phyloP scores from a whole-genome alignment of 495 filamentous ascomycete species.

The Aspergillus ostianus region DNA sequence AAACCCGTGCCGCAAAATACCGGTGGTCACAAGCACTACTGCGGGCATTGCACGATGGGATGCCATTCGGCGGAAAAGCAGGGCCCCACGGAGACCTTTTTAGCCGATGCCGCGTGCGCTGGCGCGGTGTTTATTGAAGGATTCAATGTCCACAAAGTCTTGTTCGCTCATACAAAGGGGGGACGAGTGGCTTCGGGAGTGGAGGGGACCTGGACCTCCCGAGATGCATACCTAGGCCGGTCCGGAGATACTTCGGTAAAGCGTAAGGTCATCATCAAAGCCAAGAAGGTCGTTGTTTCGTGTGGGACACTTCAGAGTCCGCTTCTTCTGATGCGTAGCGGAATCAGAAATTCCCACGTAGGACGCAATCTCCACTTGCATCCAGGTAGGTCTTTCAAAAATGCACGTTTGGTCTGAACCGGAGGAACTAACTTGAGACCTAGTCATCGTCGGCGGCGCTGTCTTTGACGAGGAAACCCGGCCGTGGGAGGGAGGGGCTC shows the following conservation, averaged over 20 bases:
- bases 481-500: conserved; percentile 76
- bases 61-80: conserved; percentile 73
- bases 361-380: conserved; percentile 84
- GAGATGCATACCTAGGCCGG: conserved; percentile 59
- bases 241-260: conserved; percentile 45
- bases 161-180: conserved; percentile 57
- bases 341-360: conserved; percentile 73
- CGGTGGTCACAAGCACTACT: conserved; percentile 64
- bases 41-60: conserved; percentile 76
- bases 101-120: conserved; percentile 71
- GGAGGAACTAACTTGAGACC: conserved; percentile 12
- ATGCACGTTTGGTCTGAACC: not conserved
- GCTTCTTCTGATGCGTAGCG: conserved; percentile 70
- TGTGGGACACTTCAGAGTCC: conserved; percentile 73
- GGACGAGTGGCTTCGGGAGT: conserved; percentile 66
- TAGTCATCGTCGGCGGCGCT: conserved; percentile 55
- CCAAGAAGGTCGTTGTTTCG: conserved; percentile 79
- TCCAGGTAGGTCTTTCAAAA: conserved; percentile 47
- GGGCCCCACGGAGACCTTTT: conserved; percentile 71
- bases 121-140: conserved; percentile 82
- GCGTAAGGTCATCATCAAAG: conserved; percentile 66
- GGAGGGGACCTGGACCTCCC: conserved; percentile 68
- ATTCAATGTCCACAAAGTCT: conserved; percentile 61
- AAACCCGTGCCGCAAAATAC: conserved; percentile 78
- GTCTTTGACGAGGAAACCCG: conserved; percentile 63